Conservation (phyloP, 306 rosid species). For the Lathyrus aphaca region DNA sequence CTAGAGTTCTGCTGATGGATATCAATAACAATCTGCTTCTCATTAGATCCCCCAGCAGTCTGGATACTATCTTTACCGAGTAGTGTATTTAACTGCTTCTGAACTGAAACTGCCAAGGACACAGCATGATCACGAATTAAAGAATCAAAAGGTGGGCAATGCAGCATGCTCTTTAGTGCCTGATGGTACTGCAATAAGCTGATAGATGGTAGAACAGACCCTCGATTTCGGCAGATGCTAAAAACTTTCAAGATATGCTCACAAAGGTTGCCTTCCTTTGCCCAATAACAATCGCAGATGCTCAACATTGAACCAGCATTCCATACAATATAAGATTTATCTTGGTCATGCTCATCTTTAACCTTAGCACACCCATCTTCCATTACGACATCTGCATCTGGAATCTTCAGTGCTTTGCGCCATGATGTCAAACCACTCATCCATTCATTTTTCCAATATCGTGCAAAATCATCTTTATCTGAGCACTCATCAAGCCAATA, state of each 20-base stretch:
- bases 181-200: slow-evolving; percentile 68
- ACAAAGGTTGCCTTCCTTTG: slow-evolving; percentile 78
- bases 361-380: slow-evolving; percentile 71
- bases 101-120: slow-evolving; percentile 74
- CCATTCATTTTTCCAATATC: slow-evolving; percentile 91
- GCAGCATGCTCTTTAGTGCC: slow-evolving; percentile 63
- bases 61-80: slow-evolving; percentile 46
- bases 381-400: slow-evolving; percentile 62
- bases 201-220: slow-evolving; percentile 57
- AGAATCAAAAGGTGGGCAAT: slow-evolving; percentile 84
- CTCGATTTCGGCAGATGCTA: slow-evolving; percentile 48
- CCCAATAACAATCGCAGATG: slow-evolving; percentile 78
- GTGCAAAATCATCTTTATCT: slow-evolving; percentile 76
- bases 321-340: slow-evolving; percentile 61
- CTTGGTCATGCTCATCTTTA: slow-evolving; percentile 55
- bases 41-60: slow-evolving; percentile 39
- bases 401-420: slow-evolving; percentile 77
- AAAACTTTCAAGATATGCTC: slow-evolving; percentile 78
- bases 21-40: slow-evolving; percentile 31
- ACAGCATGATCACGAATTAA: slow-evolving; percentile 79
- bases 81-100: slow-evolving; percentile 58
- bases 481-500: slow-evolving; percentile 96
- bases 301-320: slow-evolving; percentile 79
- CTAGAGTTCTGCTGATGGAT: slow-evolving; percentile 33
- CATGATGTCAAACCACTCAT: slow-evolving; percentile 84